These are phyloP conservation scores for Tardiomyces blankii DNA, from an alignment of 1,139 yeast species.

Conservation along the genomic window DNA sequence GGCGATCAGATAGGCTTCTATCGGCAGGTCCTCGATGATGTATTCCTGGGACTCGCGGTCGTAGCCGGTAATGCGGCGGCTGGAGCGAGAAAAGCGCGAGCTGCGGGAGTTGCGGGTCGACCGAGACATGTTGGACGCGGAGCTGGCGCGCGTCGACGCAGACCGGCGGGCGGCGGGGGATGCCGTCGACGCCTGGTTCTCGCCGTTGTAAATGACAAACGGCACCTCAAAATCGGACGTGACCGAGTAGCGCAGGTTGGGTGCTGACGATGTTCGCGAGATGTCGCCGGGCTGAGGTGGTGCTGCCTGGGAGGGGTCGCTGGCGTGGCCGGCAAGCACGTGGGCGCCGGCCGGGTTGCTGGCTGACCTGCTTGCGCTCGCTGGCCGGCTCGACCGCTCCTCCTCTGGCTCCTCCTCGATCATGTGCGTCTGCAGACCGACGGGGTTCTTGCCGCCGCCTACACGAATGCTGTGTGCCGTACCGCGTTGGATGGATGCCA, in stretches of 20 bases:
- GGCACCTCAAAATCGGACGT: constrained; percentile 15
- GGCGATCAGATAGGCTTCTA: constrained; percentile 14
- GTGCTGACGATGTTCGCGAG: neutral
- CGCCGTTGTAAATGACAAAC: constrained; percentile 10
- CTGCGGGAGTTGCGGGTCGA: neutral
- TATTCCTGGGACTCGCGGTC: constrained; percentile 10
- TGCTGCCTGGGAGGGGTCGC: neutral
- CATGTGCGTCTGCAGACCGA: constrained; percentile 1
- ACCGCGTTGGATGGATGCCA: neutral
- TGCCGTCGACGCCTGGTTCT: neutral
- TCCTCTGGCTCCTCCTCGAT: constrained; percentile 1
- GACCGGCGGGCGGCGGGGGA: neutral
- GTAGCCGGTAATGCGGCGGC: neutral
- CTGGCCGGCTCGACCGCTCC: neutral
- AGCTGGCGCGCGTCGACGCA: neutral
- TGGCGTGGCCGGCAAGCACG: too few relatives aligned
- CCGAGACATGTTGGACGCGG: neutral
- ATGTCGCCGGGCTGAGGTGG: neutral
- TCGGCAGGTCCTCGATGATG: constrained; percentile 14
- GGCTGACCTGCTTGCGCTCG: too few relatives aligned
- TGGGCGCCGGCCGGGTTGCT: too few relatives aligned
- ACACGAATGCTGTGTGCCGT: neutral
- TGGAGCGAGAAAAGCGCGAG: neutral
- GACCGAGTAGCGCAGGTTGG: constrained; percentile 6
- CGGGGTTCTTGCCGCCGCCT: constrained; percentile 1